Conservation (phyloP, 2,329 filamentous ascomycete genomes). For the Fusarium irregulare region DNA sequence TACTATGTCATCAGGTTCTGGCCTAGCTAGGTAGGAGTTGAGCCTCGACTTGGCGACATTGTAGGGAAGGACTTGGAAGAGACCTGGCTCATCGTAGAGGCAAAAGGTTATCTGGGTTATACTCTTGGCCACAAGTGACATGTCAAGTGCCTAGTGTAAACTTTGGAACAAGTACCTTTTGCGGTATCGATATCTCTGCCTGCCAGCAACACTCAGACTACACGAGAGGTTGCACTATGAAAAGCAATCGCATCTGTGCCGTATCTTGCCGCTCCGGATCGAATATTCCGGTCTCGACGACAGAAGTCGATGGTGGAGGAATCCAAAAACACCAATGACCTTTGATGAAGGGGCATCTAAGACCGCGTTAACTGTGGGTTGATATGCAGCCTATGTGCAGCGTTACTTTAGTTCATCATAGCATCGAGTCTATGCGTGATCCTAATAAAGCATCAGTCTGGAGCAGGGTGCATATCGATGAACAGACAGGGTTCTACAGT, state of each 20-base stretch:
- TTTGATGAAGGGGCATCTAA: neutral
- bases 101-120: neutral
- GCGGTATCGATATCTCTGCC: neutral
- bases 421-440: neutral
- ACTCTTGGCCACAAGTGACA: neutral
- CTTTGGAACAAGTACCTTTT: neutral
- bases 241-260: neutral
- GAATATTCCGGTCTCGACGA: neutral
- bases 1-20: neutral
- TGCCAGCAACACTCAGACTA: neutral
- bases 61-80: neutral
- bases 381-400: neutral
- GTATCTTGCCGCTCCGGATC: neutral
- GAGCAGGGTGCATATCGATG: neutral
- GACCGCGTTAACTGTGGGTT: neutral
- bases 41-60: constrained; percentile 10
- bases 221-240: neutral
- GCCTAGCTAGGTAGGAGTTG: neutral
- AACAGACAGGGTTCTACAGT: neutral
- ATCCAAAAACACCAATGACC: neutral
- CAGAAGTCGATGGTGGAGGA: neutral
- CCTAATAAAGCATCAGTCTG: constrained; percentile 1
- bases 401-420: neutral
- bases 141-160: neutral
- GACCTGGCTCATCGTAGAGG: neutral